Evolutionary conservation across 129 eudicot species (phyloP).

Genomic region (Tagetes erecta): DNA sequence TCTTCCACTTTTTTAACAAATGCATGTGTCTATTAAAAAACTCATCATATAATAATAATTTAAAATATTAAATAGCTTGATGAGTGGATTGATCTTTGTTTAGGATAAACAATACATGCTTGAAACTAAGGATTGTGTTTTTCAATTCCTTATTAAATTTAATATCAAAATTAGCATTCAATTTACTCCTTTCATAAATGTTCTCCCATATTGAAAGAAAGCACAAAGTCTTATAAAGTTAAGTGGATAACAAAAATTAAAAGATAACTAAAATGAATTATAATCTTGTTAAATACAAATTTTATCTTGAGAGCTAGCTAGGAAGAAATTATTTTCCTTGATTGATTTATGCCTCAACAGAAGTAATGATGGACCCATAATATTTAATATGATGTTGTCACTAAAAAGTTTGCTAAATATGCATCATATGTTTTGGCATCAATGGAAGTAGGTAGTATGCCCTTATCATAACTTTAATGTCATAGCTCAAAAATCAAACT

Average conservation of each 20-base stretch:
- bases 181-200: too few species aligned
- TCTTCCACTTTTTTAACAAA: too few species aligned
- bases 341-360: background rate
- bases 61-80: too few species aligned
- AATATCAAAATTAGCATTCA: too few species aligned
- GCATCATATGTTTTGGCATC: background rate
- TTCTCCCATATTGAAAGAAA: too few species aligned
- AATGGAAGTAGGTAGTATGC: background rate
- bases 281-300: background rate
- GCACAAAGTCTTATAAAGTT: background rate
- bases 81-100: too few species aligned
- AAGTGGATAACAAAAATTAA: background rate
- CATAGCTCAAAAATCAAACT: background rate
- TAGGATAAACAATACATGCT: too few species aligned
- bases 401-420: background rate
- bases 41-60: background rate
- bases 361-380: background rate
- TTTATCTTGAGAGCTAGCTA: background rate
- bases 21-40: background rate
- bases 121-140: too few species aligned
- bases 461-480: background rate
- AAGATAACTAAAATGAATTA: background rate
- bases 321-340: background rate
- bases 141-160: too few species aligned
- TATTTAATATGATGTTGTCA: background rate